Evolutionary conservation across 2,329 filamentous ascomycete species (phyloP).

Genomic region (Didymosphaeria variabile): DNA sequence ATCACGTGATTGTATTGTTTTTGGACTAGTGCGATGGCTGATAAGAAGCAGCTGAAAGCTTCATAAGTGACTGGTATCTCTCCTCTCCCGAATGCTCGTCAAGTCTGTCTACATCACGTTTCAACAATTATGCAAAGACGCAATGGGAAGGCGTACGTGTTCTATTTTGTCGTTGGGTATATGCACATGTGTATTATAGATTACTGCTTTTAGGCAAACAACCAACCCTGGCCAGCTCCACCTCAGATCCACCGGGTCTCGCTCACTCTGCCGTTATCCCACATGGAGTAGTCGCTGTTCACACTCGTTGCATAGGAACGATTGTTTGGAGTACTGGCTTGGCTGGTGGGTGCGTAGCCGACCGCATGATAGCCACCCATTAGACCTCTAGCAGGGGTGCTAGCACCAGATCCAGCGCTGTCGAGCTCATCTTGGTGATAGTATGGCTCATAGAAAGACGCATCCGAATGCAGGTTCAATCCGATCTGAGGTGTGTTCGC

Average conservation of each 20-base stretch:
- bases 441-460: not conserved
- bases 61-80: not conserved
- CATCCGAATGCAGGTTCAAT: not conserved
- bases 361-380: not conserved
- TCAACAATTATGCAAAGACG: not conserved
- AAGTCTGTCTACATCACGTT: not conserved
- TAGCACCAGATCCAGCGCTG: not conserved
- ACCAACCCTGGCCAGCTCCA: not conserved
- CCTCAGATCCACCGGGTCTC: slow-evolving; percentile 2
- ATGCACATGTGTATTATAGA: not conserved
- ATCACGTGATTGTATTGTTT: not conserved
- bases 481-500: not conserved
- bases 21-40: not conserved
- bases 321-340: not conserved
- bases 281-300: not conserved
- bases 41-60: not conserved
- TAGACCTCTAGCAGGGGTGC: slow-evolving; percentile 1
- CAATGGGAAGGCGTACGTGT: not conserved
- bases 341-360: not conserved
- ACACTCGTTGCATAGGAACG: slow-evolving; percentile 1
- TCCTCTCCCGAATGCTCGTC: not conserved
- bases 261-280: not conserved
- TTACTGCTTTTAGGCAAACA: not conserved
- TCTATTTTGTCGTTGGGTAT: not conserved
- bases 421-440: not conserved